These are phyloP conservation scores for Medicago lupulina DNA, from an alignment of 306 rosid genomes.

Conservation along the genomic window DNA sequence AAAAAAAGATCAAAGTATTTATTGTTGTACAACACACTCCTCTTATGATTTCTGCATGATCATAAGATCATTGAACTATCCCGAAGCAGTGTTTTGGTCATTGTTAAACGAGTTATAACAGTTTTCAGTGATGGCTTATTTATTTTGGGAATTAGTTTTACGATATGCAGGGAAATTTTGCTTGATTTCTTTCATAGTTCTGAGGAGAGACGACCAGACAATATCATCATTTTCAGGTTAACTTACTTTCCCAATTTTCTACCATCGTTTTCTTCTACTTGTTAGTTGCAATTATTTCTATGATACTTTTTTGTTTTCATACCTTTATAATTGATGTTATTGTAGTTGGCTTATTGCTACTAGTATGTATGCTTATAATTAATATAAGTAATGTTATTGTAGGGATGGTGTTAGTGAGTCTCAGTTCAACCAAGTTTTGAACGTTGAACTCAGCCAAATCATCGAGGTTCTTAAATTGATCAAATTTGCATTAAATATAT, in stretches of 20 bases:
- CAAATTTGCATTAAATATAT: neutral
- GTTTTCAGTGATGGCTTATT: neutral
- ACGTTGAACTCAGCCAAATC: constrained; percentile 78
- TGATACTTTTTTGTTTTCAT: too few relatives aligned
- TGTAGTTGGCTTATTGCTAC: too few relatives aligned
- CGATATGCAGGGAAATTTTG: constrained; percentile 73
- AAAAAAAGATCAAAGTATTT: too few relatives aligned
- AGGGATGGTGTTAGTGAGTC: constrained; percentile 98
- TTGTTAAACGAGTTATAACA: neutral
- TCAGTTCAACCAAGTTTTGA: constrained; percentile 88
- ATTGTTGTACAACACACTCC: neutral
- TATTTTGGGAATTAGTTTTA: neutral
- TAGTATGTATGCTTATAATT: too few relatives aligned
- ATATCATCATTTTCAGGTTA: constrained; percentile 90
- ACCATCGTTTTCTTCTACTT: neutral
- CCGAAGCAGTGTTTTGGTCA: neutral
- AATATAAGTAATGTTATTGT: too few relatives aligned
- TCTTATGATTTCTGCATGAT: neutral
- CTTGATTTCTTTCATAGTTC: constrained; percentile 81
- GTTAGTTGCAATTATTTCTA: neutral
- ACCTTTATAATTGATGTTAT: too few relatives aligned
- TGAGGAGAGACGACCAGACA: constrained; percentile 74
- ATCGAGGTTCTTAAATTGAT: constrained; percentile 60
- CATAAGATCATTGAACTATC: neutral
- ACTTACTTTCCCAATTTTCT: neutral